Conservation (phyloP, 2,329 filamentous ascomycete species). For the Aureobasidium sp. region DNA sequence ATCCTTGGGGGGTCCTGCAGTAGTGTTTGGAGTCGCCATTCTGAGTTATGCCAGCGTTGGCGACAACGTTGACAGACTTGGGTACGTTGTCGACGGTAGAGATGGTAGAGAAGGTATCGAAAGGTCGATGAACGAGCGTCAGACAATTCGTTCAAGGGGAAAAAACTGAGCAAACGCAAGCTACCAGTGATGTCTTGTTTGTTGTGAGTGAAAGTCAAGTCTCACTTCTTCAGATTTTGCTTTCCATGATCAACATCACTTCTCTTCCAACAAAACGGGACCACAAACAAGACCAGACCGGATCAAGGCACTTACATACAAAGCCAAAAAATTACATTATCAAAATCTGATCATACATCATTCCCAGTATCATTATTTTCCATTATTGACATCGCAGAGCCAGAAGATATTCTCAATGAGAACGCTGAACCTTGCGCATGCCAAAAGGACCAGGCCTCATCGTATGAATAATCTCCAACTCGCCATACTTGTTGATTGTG, state of each 20-base stretch:
- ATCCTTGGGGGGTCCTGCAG: not conserved
- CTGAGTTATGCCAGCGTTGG: not conserved
- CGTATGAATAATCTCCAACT: not conserved
- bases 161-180: too few relatives aligned
- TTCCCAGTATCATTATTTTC: not conserved
- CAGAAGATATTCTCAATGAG: not conserved
- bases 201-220: too few relatives aligned
- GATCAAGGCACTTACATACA: not conserved
- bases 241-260: not conserved
- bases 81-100: not conserved
- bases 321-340: not conserved
- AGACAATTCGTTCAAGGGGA: too few relatives aligned
- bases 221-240: not conserved
- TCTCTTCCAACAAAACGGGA: not conserved
- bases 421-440: not conserved
- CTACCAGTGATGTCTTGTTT: too few relatives aligned
- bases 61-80: not conserved
- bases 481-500: not conserved
- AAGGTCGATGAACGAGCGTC: not conserved
- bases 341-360: not conserved
- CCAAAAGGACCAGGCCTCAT: not conserved
- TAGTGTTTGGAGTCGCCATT: not conserved
- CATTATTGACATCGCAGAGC: not conserved
- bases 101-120: not conserved
- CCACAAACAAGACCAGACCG: too few relatives aligned